Base-by-base conservation (phyloP, 371 early-diverging fungal species). In the Mycotypha africana region DNA sequence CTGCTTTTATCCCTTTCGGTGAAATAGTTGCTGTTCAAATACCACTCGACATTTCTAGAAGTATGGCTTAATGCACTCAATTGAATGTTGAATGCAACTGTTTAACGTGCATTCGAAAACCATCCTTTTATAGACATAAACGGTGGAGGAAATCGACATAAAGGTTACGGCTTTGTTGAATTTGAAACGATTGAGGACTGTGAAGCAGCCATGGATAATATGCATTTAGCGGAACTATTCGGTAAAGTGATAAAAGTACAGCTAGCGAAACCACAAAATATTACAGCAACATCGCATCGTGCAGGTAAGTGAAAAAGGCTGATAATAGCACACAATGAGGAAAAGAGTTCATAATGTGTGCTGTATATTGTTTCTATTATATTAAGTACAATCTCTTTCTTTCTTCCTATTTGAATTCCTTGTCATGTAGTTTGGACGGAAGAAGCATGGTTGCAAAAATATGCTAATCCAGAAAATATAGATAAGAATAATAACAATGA, bases 1-100 rank as follows among this genome's bases (percentile, higher is more conserved):
- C 92, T 0, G 93, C 95, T 0, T 97, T 95, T 64, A 79, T 96
- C 38, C 94, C 98, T 1, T 98, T 97, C 76, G 98, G 98, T 33
- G 94, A 97, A 41, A 88, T 98, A 50, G 83, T 90, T 8, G 82
- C 88, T 41, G 81, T 96, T 22, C 85, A 88, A 35, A 61, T 98
- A 23, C 91, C 96, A 0, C 73, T 76, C 6, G 91, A 93, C 61
- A 84, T 86, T 21, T 42, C 50, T 14, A 31, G n/a, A n/a, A n/a
- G n/a, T n/a, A n/a, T n/a, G n/a, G n/a, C n/a, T n/a, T n/a, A n/a
- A n/a, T n/a, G n/a, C n/a, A n/a, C n/a, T n/a, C n/a, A n/a, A n/a
- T n/a, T n/a, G n/a, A n/a, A n/a, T n/a, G n/a, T n/a, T n/a, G n/a
- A n/a, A n/a, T n/a, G n/a, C n/a, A n/a, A n/a, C n/a, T n/a, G n/a